These are phyloP conservation scores for Globisporangium nagaii DNA, from an alignment of 352 stramenopile species.

Conservation along the genomic window DNA sequence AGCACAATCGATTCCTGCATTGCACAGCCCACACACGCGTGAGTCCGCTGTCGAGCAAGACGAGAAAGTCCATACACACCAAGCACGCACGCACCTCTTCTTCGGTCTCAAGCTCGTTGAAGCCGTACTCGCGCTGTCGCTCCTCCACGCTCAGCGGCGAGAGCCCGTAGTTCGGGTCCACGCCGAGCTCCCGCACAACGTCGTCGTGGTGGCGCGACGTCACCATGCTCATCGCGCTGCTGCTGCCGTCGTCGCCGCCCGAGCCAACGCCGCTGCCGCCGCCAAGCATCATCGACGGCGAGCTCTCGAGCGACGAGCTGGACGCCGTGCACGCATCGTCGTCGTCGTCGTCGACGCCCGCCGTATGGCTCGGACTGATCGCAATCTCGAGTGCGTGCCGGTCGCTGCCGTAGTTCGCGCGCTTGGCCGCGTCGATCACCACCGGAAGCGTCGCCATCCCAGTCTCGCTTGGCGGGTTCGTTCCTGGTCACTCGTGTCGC, in stretches of 20 bases:
- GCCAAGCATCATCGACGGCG: slow-evolving; percentile 1
- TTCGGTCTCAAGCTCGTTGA: slow-evolving; percentile 67
- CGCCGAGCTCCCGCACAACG: slow-evolving; percentile 52
- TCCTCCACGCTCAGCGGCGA: slow-evolving; percentile 44
- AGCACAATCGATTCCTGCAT: slow-evolving; percentile 71
- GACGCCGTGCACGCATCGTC: slow-evolving; percentile 12
- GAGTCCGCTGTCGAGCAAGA: too few relatives aligned
- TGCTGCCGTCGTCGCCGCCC: background rate
- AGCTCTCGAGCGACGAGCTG: slow-evolving; percentile 6
- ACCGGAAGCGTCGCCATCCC: slow-evolving; percentile 13
- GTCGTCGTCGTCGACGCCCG: background rate
- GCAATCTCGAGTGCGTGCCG: slow-evolving; percentile 7
- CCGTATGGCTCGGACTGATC: background rate
- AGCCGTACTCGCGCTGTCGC: slow-evolving; percentile 60
- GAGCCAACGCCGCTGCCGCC: too few relatives aligned
- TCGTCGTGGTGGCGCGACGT: slow-evolving; percentile 50
- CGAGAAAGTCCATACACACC: background rate
- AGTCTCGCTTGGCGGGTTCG: too few relatives aligned
- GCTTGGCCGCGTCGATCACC: slow-evolving; percentile 1
- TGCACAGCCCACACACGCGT: background rate
- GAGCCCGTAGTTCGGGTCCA: slow-evolving; percentile 63
- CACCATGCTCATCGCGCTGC: slow-evolving; percentile 7
- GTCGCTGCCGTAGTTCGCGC: slow-evolving; percentile 6
- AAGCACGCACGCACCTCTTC: slow-evolving; percentile 30
- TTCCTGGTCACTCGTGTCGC: too few relatives aligned